These are phyloP conservation scores for Mycosphaerella sp. DNA, from an alignment of 2,329 filamentous ascomycete species.

Conservation along the genomic window DNA sequence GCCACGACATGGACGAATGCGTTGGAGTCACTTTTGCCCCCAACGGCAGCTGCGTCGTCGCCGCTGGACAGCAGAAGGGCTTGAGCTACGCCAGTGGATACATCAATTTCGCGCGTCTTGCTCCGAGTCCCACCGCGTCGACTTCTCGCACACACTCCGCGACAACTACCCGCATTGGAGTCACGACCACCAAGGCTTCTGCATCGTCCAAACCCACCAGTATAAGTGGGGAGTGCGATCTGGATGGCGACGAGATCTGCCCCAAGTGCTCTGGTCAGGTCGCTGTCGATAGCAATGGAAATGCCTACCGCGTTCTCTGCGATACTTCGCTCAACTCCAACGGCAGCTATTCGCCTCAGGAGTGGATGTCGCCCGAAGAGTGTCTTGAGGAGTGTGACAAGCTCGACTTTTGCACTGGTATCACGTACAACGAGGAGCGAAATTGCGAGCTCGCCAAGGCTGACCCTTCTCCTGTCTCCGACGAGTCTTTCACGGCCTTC, in stretches of 20 bases:
- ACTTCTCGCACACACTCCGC: slow-evolving; percentile 9
- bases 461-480: slow-evolving; percentile 5
- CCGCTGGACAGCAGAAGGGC: slow-evolving; percentile 15
- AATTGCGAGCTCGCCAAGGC: slow-evolving; percentile 27
- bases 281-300: slow-evolving; percentile 13
- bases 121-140: slow-evolving; percentile 5
- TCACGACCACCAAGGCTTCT: slow-evolving; percentile 8
- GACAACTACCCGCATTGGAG: slow-evolving; percentile 1
- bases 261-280: slow-evolving; percentile 23
- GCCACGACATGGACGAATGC: slow-evolving; percentile 24
- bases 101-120: slow-evolving; percentile 15
- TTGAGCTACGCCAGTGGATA: slow-evolving; percentile 10
- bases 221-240: slow-evolving; percentile 10
- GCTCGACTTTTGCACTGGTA: slow-evolving; percentile 22
- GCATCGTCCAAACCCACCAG: slow-evolving; percentile 1
- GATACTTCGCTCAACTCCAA: slow-evolving; percentile 16
- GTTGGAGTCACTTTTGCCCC: slow-evolving; percentile 23
- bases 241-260: slow-evolving; percentile 20
- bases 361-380: slow-evolving; percentile 18
- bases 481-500: slow-evolving; percentile 25
- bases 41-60: slow-evolving; percentile 21
- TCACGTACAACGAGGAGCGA: slow-evolving; percentile 22
- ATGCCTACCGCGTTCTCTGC: slow-evolving; percentile 18
- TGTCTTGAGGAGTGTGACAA: slow-evolving; percentile 23
- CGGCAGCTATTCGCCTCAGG: slow-evolving; percentile 20